Conservation (phyloP, 495 filamentous ascomycete genomes). For the Penicilliopsis zonata region DNA sequence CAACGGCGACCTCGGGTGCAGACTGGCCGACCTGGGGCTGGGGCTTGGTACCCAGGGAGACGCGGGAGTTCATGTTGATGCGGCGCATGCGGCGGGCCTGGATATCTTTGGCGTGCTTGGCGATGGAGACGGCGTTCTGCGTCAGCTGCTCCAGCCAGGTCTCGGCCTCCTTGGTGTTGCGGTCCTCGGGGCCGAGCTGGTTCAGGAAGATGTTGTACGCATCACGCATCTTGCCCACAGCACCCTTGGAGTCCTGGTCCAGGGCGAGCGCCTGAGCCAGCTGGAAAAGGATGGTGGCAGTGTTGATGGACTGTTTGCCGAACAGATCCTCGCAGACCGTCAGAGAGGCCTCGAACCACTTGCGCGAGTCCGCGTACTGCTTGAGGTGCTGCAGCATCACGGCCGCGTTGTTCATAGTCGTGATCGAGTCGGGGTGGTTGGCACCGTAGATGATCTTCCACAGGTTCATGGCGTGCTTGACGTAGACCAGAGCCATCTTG, state of each 20-base stretch:
- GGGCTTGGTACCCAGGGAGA: slow-evolving; percentile 36
- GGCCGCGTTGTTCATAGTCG: slow-evolving; percentile 95
- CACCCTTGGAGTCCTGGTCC: slow-evolving; percentile 81
- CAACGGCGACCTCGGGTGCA: slow-evolving; percentile 28
- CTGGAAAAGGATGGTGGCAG: slow-evolving; percentile 95
- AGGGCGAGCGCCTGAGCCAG: slow-evolving; percentile 87
- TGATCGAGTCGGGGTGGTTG: slow-evolving; percentile 94
- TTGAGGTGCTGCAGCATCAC: slow-evolving; percentile 96
- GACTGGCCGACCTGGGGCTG: slow-evolving; percentile 45
- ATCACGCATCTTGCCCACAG: slow-evolving; percentile 85
- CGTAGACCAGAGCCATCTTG: slow-evolving; percentile 66
- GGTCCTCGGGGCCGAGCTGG: slow-evolving; percentile 74
- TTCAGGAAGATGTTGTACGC: slow-evolving; percentile 88
- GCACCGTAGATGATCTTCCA: slow-evolving; percentile 96
- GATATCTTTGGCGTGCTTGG: slow-evolving; percentile 80
- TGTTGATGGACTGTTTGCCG: slow-evolving; percentile 77
- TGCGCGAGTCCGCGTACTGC: slow-evolving; percentile 79
- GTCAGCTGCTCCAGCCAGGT: slow-evolving; percentile 95
- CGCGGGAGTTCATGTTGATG: slow-evolving; percentile 43
- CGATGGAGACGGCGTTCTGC: slow-evolving; percentile 83
- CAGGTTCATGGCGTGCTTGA: slow-evolving; percentile 84
- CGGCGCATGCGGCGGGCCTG: slow-evolving; percentile 57
- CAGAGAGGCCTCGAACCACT: slow-evolving; percentile 94
- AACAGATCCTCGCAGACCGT: slow-evolving; percentile 76
- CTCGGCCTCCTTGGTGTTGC: slow-evolving; percentile 90